Percentiles rank a stretch among this genome's conserved stretches.
phyloP scores from a whole-genome alignment of 78 protist genomes.

The Dictyostelium purpureum region DNA sequence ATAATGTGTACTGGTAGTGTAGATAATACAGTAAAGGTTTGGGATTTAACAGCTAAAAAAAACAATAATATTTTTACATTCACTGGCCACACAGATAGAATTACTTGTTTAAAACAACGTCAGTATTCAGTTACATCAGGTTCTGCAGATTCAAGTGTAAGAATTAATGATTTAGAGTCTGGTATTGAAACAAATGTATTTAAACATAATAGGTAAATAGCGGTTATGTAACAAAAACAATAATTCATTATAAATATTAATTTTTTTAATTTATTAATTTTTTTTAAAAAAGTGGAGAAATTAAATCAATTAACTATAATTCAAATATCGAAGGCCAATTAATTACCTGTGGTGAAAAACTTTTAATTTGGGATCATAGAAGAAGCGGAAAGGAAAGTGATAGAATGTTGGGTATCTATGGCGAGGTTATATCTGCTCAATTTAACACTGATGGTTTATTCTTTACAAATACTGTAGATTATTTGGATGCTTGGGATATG shows the following conservation, averaged over 20 bases:
- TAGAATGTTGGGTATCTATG: neutral
- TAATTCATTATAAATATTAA: no score
- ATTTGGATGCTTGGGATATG: constrained; percentile 44
- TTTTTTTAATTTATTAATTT: no score
- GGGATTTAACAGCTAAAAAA: constrained; percentile 65
- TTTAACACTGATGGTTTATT: constrained; percentile 13
- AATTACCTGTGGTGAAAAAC: neutral
- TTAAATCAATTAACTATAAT: constrained; percentile 13
- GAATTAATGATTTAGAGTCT: constrained; percentile 48
- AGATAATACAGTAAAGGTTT: constrained; percentile 36
- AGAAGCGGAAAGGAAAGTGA: neutral
- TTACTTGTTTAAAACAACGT: constrained; percentile 9
- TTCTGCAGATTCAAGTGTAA: constrained; percentile 23
- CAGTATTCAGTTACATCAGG: neutral
- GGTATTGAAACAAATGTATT: neutral
- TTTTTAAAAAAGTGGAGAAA: no score
- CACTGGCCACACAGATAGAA: neutral
- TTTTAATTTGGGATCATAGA: constrained; percentile 7
- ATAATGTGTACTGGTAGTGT: constrained; percentile 42
- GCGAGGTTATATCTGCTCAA: neutral
- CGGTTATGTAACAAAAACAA: neutral
- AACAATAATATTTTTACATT: neutral
- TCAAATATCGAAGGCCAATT: neutral
- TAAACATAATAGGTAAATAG: no score
- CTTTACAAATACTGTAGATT: neutral